phyloP scores from a whole-genome alignment of 108 stramenopile species.

The Pelagomonas calceolata region DNA sequence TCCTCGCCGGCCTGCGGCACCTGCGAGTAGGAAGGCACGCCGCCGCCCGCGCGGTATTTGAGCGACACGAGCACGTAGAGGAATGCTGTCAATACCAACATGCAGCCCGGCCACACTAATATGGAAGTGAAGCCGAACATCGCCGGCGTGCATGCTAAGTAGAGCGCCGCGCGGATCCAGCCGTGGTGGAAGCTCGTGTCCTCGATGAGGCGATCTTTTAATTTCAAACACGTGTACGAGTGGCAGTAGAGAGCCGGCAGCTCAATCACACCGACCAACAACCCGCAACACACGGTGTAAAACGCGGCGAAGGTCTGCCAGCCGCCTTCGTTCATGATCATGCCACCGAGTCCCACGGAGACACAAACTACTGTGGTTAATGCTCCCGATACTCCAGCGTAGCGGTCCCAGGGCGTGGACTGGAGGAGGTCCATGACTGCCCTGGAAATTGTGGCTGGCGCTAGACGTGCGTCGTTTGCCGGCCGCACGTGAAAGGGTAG shows the following conservation, averaged over 20 bases:
- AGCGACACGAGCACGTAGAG: neutral
- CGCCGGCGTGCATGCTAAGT: neutral
- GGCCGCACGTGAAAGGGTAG: too few relatives aligned
- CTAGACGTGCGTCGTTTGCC: too few relatives aligned
- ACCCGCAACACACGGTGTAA: neutral
- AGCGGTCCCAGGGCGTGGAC: neutral
- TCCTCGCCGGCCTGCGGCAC: neutral
- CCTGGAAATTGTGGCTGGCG: too few relatives aligned
- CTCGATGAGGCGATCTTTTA: neutral
- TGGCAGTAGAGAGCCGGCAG: neutral
- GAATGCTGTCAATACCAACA: neutral
- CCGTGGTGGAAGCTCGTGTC: slow-evolving; percentile 1
- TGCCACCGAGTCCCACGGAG: neutral
- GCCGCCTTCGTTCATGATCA: neutral
- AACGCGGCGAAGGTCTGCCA: neutral
- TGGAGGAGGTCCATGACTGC: neutral
- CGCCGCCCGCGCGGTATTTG: neutral
- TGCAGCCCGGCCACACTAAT: neutral
- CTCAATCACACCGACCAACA: neutral
- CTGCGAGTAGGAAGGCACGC: neutral
- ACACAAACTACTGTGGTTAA: neutral
- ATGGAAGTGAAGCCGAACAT: neutral
- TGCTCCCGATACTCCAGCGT: neutral
- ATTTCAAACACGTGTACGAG: neutral
- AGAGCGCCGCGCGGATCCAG: neutral